These are phyloP conservation scores for Thinopyrum elongatum DNA, from an alignment of 176 grass and related monocot genomes.

Conservation along the genomic window DNA sequence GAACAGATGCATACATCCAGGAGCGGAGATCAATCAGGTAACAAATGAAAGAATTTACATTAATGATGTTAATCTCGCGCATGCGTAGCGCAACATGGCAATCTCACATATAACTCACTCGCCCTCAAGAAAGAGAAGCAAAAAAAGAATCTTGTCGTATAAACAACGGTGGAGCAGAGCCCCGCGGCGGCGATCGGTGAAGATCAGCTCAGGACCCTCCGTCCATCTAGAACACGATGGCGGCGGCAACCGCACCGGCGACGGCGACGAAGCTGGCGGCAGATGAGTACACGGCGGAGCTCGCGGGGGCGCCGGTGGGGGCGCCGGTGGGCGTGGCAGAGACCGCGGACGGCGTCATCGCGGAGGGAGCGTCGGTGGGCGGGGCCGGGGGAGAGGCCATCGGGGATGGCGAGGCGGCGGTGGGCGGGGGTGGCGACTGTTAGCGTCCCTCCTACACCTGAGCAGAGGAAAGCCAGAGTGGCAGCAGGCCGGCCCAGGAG, in stretches of 20 bases:
- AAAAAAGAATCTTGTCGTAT: background rate
- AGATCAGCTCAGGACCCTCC: background rate
- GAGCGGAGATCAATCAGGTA: background rate
- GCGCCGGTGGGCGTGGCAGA: slow-evolving; percentile 1
- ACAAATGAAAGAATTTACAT: slow-evolving; percentile 8
- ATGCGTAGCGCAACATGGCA: background rate
- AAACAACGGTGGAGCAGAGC: background rate
- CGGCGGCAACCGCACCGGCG: slow-evolving; percentile 42
- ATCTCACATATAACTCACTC: background rate
- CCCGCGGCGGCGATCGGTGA: background rate
- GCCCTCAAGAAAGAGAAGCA: background rate
- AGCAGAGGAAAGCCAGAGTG: too few species aligned
- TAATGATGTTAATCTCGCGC: background rate
- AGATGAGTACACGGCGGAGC: background rate
- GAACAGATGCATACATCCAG: background rate
- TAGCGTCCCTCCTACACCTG: too few species aligned
- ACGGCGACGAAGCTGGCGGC: slow-evolving; percentile 36
- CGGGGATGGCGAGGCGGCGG: slow-evolving; percentile 32
- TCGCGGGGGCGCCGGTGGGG: background rate
- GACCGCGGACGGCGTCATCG: background rate
- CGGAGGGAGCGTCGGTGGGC: background rate
- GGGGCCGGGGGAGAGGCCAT: slow-evolving; percentile 30
- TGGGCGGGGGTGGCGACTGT: slow-evolving; percentile 20
- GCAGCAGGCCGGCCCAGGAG: too few species aligned
- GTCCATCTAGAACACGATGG: slow-evolving; percentile 39